Evolutionary conservation across 805 yeast genomes (phyloP), one percentile per base, ranked within the genome.

Genomic region (Yamadazyma sp.): DNA sequence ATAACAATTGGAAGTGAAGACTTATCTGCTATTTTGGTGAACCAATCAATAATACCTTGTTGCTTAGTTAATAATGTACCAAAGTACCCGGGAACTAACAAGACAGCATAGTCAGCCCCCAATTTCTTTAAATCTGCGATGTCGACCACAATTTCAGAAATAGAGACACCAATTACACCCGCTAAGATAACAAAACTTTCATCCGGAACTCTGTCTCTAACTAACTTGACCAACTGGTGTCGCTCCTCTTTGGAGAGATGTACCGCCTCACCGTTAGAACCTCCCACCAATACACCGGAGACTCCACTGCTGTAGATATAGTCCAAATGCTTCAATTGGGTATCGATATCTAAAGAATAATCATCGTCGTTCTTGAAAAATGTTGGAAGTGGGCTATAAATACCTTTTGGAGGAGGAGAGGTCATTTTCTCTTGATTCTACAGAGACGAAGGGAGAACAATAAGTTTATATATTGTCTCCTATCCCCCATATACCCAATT

Each of bases 211-310:
- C 21, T 34, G n/a, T 27, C 15, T 25, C 58, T 62, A 24, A 72
- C 45, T 6, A 53, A 38, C 17, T 51, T 41, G 13, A 70, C 54
- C 10, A 67, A 47, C 5, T 52, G 37, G 17, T 51, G 51, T 41
- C 80, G 59, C 55, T 76, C 82, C 28, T 52, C 49, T 35, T 64
- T 57, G 6, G 78, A 60, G 43, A 74, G 53, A 46, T 75, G 78
- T 17, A 72, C 70, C 40, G 71, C 70, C 49, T 76, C 81, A 28
- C 81, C 82, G 12, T 78, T 76, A 22, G 79, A 73, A 5, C 81
- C 81, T 49, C 73, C 62, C 2, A 74, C 48, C 11, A 73, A 74
- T 3, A 70, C 55, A 20, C 82, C 82, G 27, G 54, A 44, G 37
- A 76, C 67, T 6, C 80, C 80, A 39, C 55, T 57, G 13, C 59